Percentiles rank a stretch among this genome's conserved stretches.
Evolutionary conservation across 2,329 filamentous ascomycete species (phyloP).

Genomic region (Fusarium buxicola): DNA sequence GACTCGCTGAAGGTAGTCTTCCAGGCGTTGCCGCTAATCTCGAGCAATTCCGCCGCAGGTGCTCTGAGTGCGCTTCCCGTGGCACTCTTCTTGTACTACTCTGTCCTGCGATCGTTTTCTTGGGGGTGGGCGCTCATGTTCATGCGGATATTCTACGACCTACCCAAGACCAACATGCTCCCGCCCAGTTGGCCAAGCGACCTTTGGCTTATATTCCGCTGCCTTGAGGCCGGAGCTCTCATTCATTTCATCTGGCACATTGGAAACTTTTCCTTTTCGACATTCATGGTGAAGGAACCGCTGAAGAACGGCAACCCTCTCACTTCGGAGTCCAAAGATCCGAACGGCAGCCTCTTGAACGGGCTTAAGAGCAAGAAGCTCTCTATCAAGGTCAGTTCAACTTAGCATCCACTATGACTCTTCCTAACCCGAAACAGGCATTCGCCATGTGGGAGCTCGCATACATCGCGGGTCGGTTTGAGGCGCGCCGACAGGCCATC

Average conservation of each 20-base stretch:
- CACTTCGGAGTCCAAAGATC: conserved; percentile 86
- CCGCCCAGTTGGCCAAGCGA: conserved; percentile 69
- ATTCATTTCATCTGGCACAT: conserved; percentile 81
- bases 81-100: conserved; percentile 69
- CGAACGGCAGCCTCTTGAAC: conserved; percentile 88
- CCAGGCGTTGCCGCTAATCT: conserved; percentile 54
- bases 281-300: conserved; percentile 84
- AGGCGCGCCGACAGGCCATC: conserved; percentile 81
- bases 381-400: conserved; percentile 70
- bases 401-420: background rate
- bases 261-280: conserved; percentile 80
- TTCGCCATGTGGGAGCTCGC: conserved; percentile 94
- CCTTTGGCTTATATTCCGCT: conserved; percentile 66
- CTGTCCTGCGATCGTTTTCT: conserved; percentile 69
- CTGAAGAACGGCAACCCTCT: conserved; percentile 87
- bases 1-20: conserved; percentile 52
- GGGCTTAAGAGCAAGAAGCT: conserved; percentile 87
- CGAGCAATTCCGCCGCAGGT: conserved; percentile 54
- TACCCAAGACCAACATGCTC: conserved; percentile 77
- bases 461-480: conserved; percentile 80
- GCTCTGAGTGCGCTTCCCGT: conserved; percentile 56
- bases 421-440: conserved; percentile 58
- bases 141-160: conserved; percentile 78
- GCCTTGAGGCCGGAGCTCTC: conserved; percentile 71
- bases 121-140: conserved; percentile 79